Evolutionary conservation across 2,329 filamentous ascomycete species (phyloP), one percentile per base, ranked within the genome.

Genomic region (Rosellinia necatrix): DNA sequence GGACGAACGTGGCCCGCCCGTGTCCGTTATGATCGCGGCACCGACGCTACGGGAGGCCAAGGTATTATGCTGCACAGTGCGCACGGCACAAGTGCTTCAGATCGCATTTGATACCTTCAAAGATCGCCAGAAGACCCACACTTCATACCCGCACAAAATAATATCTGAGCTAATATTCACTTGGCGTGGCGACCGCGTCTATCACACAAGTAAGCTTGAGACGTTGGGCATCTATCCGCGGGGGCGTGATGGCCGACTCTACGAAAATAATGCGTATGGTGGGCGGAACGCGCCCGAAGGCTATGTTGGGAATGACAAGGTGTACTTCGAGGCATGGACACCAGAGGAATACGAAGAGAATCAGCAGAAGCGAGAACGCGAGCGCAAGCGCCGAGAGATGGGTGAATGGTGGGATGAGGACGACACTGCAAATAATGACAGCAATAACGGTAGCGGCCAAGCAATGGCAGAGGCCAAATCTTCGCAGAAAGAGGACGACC

Each of bases 311-410:
- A 78, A 81, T 21, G 77, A 79, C 10, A 81, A 82, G 49, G 81
- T 96, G n/a, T 82, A 88, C 62, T 80, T 96, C 60, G 87, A 92
- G 70, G 89, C 88, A 6, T 91, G 90, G 81, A 93, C 89, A 0
- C 77, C 84, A 6, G 84, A 88, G 9, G 72, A 82, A 1, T 88
- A 84, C 60, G 72, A 72, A 22, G 68, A 74, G 13, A 76, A 81
- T 66, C 75, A 80, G 61, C 73, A 74, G 48, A 74, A 77, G 27
- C 76, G 80, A 58, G 82, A 84, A 63, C 73, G 72, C 13, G 75
- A 77, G 54, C 76, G 77, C 12, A 73, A 70, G 27, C 60, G 49
- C 1, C 49, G 41, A 35, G 72, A 75, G 22, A 70, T 76, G 4
- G 77, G 78, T 35, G 74, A 78, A 53, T 44, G 72, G 69, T 4